phyloP scores from a whole-genome alignment of 768 basidiomycete genomes.

The Trametes sanguinea region DNA sequence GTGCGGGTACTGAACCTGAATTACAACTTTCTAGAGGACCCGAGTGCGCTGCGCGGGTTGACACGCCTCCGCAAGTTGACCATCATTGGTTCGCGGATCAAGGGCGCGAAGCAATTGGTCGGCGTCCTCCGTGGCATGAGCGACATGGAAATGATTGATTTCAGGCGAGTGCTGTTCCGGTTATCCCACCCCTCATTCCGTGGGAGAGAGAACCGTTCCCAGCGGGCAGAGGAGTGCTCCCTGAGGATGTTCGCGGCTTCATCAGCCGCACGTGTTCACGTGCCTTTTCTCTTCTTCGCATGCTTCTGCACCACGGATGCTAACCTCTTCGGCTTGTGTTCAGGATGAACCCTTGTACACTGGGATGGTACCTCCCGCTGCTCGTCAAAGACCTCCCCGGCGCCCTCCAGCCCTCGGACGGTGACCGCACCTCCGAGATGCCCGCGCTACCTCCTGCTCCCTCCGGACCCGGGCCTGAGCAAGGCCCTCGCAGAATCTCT shows the following conservation, averaged over 20 bases:
- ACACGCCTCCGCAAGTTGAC: conserved; percentile 79
- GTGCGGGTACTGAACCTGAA: conserved; percentile 91
- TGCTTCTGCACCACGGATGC: background rate
- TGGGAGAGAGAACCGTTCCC: background rate
- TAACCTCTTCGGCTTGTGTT: background rate
- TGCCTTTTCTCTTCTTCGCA: background rate
- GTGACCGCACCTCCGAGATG: conserved; percentile 23
- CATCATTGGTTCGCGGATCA: conserved; percentile 80
- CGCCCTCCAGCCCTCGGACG: conserved; percentile 59
- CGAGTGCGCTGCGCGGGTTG: conserved; percentile 67
- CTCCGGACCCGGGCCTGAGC: no score
- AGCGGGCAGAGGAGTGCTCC: background rate
- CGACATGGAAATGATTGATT: conserved; percentile 87
- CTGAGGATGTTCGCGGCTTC: background rate
- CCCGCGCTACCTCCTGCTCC: conserved; percentile 1
- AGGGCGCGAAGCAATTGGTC: conserved; percentile 73
- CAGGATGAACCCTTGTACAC: conserved; percentile 95
- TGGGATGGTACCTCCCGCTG: conserved; percentile 93
- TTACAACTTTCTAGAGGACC: conserved; percentile 91
- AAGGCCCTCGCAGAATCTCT: no score
- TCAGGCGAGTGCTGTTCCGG: conserved; percentile 56
- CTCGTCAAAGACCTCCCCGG: conserved; percentile 70
- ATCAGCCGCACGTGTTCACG: conserved; percentile 6
- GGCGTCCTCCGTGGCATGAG: conserved; percentile 68
- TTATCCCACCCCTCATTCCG: background rate